Percentiles rank a stretch among this genome's conserved stretches.
These are phyloP conservation scores for Vanderwaltozyma yarrowii DNA, from an alignment of 805 yeast genomes.

Conservation along the genomic window DNA sequence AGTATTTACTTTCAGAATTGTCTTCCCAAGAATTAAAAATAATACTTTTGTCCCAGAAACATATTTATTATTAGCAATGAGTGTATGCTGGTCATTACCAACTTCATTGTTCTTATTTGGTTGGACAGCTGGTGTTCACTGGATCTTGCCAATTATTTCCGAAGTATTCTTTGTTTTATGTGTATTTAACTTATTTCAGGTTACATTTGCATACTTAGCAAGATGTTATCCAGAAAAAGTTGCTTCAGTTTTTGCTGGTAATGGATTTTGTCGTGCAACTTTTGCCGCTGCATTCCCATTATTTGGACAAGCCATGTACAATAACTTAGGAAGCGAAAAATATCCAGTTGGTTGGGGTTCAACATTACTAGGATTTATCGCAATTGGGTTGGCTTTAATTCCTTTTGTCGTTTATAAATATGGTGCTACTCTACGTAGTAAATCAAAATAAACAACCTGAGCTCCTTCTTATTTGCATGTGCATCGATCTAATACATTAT, in stretches of 20 bases:
- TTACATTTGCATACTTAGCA: constrained; percentile 41
- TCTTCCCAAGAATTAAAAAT: constrained; percentile 21
- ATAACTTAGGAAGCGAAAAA: constrained; percentile 36
- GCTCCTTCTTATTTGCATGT: no score
- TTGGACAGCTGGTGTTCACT: constrained; percentile 41
- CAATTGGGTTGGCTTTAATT: constrained; percentile 35
- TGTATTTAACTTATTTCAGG: constrained; percentile 41
- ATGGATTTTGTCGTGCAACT: constrained; percentile 39
- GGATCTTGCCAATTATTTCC: constrained; percentile 42
- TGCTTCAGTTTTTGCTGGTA: constrained; percentile 53
- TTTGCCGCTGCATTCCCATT: constrained; percentile 55
- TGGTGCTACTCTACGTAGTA: constrained; percentile 37
- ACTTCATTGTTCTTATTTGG: constrained; percentile 38
- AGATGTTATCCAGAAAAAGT: constrained; percentile 38
- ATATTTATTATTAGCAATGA: constrained; percentile 33
- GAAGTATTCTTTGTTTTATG: constrained; percentile 32
- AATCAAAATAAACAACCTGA: no score
- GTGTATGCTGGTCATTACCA: constrained; percentile 35
- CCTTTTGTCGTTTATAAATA: constrained; percentile 37
- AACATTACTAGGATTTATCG: constrained; percentile 38
- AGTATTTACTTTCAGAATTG: constrained; percentile 18
- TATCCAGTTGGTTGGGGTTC: constrained; percentile 58
- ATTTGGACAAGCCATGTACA: constrained; percentile 52
- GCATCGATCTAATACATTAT: no score
- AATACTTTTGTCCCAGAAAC: constrained; percentile 33